These are phyloP conservation scores for Yamadazyma mexicana DNA, from an alignment of 1,139 yeast species.

Conservation along the genomic window DNA sequence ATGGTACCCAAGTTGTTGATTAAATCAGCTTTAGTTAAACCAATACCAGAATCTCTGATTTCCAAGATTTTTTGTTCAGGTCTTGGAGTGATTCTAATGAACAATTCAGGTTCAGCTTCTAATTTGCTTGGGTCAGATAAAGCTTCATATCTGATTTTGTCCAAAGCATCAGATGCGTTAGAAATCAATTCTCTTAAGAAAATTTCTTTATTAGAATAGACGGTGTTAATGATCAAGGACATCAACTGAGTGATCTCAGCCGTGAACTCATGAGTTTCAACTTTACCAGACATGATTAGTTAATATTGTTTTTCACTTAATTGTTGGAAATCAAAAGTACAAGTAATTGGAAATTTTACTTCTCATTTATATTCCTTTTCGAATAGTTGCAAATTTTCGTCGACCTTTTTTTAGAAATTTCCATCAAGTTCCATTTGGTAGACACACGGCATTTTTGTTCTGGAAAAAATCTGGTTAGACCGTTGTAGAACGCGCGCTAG, in stretches of 20 bases:
- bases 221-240: slow-evolving; percentile 99
- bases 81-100: slow-evolving; percentile 95
- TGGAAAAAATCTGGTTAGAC: not conserved
- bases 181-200: slow-evolving; percentile 99
- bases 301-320: not conserved
- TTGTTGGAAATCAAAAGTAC: slow-evolving; percentile 2
- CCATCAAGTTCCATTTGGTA: slow-evolving; percentile 33
- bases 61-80: slow-evolving; percentile 94
- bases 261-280: slow-evolving; percentile 93
- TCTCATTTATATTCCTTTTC: slow-evolving; percentile 9
- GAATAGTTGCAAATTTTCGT: slow-evolving; percentile 16
- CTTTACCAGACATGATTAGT: slow-evolving; percentile 54
- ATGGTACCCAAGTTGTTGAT: slow-evolving; percentile 99
- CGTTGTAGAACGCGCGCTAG: too few species aligned
- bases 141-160: slow-evolving; percentile 97
- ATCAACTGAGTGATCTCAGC: slow-evolving; percentile 99
- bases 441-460: slow-evolving; percentile 7
- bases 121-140: slow-evolving; percentile 88
- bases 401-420: slow-evolving; percentile 24
- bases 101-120: slow-evolving; percentile 94
- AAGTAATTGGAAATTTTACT: slow-evolving; percentile 2
- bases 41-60: slow-evolving; percentile 99
- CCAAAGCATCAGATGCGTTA: slow-evolving; percentile 83
- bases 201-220: slow-evolving; percentile 98
- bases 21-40: slow-evolving; percentile 99